Conservation (phyloP, 176 grass and related monocot species). For the Zea luxurians region DNA sequence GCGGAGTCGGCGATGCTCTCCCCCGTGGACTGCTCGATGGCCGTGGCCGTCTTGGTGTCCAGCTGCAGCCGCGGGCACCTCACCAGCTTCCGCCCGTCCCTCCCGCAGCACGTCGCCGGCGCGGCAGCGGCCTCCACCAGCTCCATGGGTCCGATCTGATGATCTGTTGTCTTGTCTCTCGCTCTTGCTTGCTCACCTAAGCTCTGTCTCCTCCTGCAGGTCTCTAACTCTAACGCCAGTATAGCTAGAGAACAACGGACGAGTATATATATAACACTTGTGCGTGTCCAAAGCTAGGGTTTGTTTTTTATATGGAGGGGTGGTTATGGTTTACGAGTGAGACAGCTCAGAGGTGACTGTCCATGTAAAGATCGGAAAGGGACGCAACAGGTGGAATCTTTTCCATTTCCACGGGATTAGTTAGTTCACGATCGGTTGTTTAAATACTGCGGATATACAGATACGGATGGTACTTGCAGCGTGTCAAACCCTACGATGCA, state of each 20-base stretch:
- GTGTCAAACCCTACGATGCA: slow-evolving; percentile 28
- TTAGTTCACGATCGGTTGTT: slow-evolving; percentile 40
- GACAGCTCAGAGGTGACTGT: slow-evolving; percentile 65
- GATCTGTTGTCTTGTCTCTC: background rate
- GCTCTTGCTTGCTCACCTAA: background rate
- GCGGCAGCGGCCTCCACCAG: slow-evolving; percentile 26
- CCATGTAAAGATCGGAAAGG: slow-evolving; percentile 39
- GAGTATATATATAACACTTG: slow-evolving; percentile 30
- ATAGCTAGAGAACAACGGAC: slow-evolving; percentile 3
- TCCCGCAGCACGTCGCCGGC: slow-evolving; percentile 26
- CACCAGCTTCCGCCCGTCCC: slow-evolving; percentile 54
- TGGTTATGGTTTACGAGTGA: slow-evolving; percentile 27
- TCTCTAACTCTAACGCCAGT: background rate
- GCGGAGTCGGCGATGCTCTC: background rate
- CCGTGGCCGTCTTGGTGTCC: slow-evolving; percentile 49
- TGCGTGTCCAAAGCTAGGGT: slow-evolving; percentile 40
- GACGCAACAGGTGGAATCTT: slow-evolving; percentile 42
- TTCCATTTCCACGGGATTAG: slow-evolving; percentile 44
- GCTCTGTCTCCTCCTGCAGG: background rate
- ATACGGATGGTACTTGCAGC: background rate
- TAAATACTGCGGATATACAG: slow-evolving; percentile 33
- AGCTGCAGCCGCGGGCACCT: slow-evolving; percentile 67
- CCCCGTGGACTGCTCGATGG: slow-evolving; percentile 57
- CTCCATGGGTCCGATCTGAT: slow-evolving; percentile 44
- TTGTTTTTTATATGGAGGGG: slow-evolving; percentile 44